Evolutionary conservation across 2,329 filamentous ascomycete genomes (phyloP).

Genomic region (Penicillium crustosum): DNA sequence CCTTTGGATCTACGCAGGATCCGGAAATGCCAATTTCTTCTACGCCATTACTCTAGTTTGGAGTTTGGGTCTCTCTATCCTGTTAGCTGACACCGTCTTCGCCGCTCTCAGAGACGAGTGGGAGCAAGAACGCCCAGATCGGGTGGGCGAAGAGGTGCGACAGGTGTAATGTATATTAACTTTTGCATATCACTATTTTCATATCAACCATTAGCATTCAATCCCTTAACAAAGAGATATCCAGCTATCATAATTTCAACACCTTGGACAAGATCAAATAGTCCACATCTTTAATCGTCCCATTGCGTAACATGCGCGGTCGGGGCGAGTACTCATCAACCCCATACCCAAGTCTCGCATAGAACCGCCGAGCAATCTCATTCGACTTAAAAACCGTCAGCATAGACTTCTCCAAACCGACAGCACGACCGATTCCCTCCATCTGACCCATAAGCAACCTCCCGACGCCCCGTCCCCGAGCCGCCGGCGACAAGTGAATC

Average conservation of each 20-base stretch:
- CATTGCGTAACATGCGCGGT: slow-evolving; percentile 51
- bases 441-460: slow-evolving; percentile 50
- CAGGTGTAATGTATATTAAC: slow-evolving; percentile 63
- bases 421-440: slow-evolving; percentile 48
- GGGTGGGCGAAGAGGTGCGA: slow-evolving; percentile 81
- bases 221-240: neutral
- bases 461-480: slow-evolving; percentile 55
- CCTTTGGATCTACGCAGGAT: slow-evolving; percentile 96
- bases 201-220: slow-evolving; percentile 1
- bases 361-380: slow-evolving; percentile 48
- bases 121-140: slow-evolving; percentile 87
- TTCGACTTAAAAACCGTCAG: slow-evolving; percentile 61
- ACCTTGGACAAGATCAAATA: slow-evolving; percentile 56
- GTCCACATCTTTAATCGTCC: slow-evolving; percentile 50
- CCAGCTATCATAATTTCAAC: slow-evolving; percentile 22
- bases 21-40: slow-evolving; percentile 98
- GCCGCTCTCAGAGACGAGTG: slow-evolving; percentile 88
- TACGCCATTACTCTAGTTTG: slow-evolving; percentile 99
- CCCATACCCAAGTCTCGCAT: slow-evolving; percentile 51
- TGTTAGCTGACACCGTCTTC: slow-evolving; percentile 85
- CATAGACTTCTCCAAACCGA: slow-evolving; percentile 58
- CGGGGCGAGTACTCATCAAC: slow-evolving; percentile 55
- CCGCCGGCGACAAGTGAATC: slow-evolving; percentile 51
- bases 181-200: neutral
- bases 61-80: slow-evolving; percentile 83